phyloP scores from a whole-genome alignment of 2,329 filamentous ascomycete species.

The Emmonsia crescens region DNA sequence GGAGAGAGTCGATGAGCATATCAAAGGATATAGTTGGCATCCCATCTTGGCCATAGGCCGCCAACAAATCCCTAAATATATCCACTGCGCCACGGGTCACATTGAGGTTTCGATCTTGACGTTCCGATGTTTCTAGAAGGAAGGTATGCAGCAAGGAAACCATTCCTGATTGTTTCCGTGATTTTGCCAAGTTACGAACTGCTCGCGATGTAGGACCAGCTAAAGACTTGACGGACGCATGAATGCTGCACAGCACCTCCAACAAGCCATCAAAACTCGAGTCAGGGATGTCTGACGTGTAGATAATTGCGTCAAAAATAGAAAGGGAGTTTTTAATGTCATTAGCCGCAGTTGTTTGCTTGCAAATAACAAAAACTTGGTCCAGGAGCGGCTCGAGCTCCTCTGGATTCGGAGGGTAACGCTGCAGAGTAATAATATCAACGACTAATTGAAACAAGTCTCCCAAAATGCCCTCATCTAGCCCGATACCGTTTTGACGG shows the following conservation, averaged over 20 bases:
- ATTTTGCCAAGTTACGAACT: constrained; percentile 33
- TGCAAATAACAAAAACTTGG: constrained; percentile 31
- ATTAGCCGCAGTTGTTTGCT: constrained; percentile 29
- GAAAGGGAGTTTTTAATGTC: constrained; percentile 34
- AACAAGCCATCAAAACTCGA: constrained; percentile 27
- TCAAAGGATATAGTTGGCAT: constrained; percentile 30
- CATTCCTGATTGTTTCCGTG: constrained; percentile 29
- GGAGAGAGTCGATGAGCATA: constrained; percentile 26
- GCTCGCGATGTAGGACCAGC: constrained; percentile 33
- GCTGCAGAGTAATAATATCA: constrained; percentile 34
- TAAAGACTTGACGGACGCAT: constrained; percentile 33
- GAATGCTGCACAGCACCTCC: constrained; percentile 35
- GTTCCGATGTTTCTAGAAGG: constrained; percentile 23
- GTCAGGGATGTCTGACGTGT: constrained; percentile 30
- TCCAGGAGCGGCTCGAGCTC: constrained; percentile 29
- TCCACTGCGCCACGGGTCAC: constrained; percentile 32
- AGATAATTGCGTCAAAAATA: constrained; percentile 34
- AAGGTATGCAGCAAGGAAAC: constrained; percentile 28
- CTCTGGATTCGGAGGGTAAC: constrained; percentile 24
- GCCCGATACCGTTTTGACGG: constrained; percentile 21
- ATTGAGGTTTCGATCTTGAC: constrained; percentile 29
- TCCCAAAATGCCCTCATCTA: constrained; percentile 28
- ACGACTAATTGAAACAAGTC: constrained; percentile 33
- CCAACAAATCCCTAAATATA: constrained; percentile 31
- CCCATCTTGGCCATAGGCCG: constrained; percentile 29